Evolutionary conservation across 192 early-diverging fungal species (phyloP), one percentile per base, ranked within the genome.

Genomic region (Allomyces macrogynus): DNA sequence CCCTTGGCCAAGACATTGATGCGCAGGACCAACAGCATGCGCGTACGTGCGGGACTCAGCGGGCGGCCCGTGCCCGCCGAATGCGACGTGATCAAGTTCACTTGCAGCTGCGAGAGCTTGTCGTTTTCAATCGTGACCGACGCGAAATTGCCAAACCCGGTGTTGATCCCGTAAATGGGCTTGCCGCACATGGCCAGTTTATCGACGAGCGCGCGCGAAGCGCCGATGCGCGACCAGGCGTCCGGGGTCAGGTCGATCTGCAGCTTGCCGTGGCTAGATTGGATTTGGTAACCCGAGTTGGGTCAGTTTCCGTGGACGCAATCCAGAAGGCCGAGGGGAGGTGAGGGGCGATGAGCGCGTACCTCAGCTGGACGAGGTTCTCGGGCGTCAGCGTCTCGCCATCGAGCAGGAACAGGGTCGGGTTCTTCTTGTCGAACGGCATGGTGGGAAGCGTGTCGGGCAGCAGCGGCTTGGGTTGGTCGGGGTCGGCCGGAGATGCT

Each of bases 131-230:
- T 69, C 49, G 26, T 24, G 43, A 69, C 64, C 60, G 64, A 40
- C 60, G 68, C 68, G 64, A 69, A 69, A 60, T 69, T 69, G 25
- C 68, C 68, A 63, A 69, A 69, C 18, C 67, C 66, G 25, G 68
- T 69, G 68, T 69, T 69, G 68, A 69, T 69, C 43, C 68, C 68
- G 43, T 69, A 69, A n/a, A 69, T 64, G 20, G 68, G 63, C 5
- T 24, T 40, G 24, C 65, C 64, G 25, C 49, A 61, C 26, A 22
- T 61, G n/a, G 61, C 68, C 61, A 69, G 64, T 0, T 57, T 24
- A 23, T 69, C 68, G 61, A 69, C 65, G 60, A 65, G 27, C 54
- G 61, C 64, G 16, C 68, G 43, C 10, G 64, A 23, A 12, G 18
- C 18, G 49, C 16, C 49, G 49, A 12, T 61, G 60, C 64, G 65